Evolutionary conservation across 257 asterid species (phyloP).

Genomic region (Scutellaria minor): DNA sequence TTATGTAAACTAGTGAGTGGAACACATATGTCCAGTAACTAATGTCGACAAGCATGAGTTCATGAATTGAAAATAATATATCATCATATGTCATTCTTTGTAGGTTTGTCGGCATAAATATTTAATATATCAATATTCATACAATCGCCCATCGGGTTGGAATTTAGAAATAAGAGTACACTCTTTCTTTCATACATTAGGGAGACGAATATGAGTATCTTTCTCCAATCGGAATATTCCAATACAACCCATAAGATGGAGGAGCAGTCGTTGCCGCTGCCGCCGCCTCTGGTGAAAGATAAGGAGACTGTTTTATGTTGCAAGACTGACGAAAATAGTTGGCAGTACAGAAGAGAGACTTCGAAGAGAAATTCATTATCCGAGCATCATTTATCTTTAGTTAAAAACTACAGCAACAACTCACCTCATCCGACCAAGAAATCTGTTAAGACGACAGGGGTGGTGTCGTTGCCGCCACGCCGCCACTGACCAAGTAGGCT

Average conservation of each 20-base stretch:
- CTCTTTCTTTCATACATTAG: slow-evolving; percentile 11
- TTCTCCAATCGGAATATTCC: slow-evolving; percentile 8
- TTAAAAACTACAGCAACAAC: slow-evolving; percentile 34
- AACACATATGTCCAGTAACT: too few species aligned
- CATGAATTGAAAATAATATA: too few species aligned
- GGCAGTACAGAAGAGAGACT: slow-evolving; percentile 59
- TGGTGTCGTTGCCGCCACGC: slow-evolving; percentile 18
- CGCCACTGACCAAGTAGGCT: slow-evolving; percentile 43
- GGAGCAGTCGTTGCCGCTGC: not conserved
- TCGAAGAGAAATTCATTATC: slow-evolving; percentile 46
- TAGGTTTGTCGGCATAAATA: slow-evolving; percentile 47
- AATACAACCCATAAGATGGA: not conserved
- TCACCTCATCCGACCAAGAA: slow-evolving; percentile 33
- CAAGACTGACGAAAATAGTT: slow-evolving; percentile 66
- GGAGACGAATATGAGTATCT: not conserved
- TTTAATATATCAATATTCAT: not conserved
- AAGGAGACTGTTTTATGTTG: slow-evolving; percentile 33
- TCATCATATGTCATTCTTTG: too few species aligned
- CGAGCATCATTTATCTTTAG: slow-evolving; percentile 49
- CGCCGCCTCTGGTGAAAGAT: not conserved
- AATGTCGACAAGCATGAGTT: too few species aligned
- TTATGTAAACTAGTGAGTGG: too few species aligned
- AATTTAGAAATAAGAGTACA: not conserved
- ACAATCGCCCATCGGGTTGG: not conserved
- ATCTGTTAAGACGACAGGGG: slow-evolving; percentile 21